A percentile compares a stretch with the other conserved stretches of the same genome.
These are phyloP conservation scores for Diplogelasinospora grovesii DNA, from an alignment of 495 filamentous ascomycete genomes.

Conservation along the genomic window DNA sequence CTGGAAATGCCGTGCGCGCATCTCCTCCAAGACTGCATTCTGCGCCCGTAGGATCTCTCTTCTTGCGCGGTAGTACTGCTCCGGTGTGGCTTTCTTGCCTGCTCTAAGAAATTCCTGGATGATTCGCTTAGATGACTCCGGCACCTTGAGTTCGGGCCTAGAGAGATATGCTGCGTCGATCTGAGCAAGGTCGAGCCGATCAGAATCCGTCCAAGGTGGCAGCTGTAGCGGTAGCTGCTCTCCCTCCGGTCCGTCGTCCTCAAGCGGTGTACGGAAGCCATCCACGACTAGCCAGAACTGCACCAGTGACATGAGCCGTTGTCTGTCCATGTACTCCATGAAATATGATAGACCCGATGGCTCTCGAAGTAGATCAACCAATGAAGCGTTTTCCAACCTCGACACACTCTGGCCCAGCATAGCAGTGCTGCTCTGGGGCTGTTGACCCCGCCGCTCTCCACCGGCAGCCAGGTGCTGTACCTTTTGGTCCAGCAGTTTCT, in stretches of 20 bases:
- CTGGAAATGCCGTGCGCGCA: slow-evolving; percentile 71
- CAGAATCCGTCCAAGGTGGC: slow-evolving; percentile 71
- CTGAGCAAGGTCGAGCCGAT: slow-evolving; percentile 78
- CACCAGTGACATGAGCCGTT: slow-evolving; percentile 76
- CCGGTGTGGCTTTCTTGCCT: slow-evolving; percentile 63
- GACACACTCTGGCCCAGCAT: slow-evolving; percentile 40
- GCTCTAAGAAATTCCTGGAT: slow-evolving; percentile 75
- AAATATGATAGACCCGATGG: slow-evolving; percentile 91
- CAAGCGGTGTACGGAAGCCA: slow-evolving; percentile 90
- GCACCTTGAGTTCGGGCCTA: slow-evolving; percentile 71
- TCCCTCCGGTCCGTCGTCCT: slow-evolving; percentile 73
- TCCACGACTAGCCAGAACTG: slow-evolving; percentile 99
- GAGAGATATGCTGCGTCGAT: slow-evolving; percentile 87
- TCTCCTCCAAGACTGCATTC: slow-evolving; percentile 71
- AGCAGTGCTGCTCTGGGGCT: slow-evolving; percentile 9
- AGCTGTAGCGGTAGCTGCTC: slow-evolving; percentile 54
- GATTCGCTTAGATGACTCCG: slow-evolving; percentile 55
- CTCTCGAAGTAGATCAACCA: slow-evolving; percentile 79
- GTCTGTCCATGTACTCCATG: slow-evolving; percentile 99
- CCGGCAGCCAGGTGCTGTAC: slow-evolving; percentile 74
- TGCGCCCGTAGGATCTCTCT: slow-evolving; percentile 77
- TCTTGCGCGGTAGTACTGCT: slow-evolving; percentile 78
- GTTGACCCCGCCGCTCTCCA: slow-evolving; percentile 41
- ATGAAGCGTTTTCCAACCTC: slow-evolving; percentile 59
- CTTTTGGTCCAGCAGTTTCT: slow-evolving; percentile 81